Conservation (phyloP, 2,329 filamentous ascomycete species). For the Cadophora gregata region DNA sequence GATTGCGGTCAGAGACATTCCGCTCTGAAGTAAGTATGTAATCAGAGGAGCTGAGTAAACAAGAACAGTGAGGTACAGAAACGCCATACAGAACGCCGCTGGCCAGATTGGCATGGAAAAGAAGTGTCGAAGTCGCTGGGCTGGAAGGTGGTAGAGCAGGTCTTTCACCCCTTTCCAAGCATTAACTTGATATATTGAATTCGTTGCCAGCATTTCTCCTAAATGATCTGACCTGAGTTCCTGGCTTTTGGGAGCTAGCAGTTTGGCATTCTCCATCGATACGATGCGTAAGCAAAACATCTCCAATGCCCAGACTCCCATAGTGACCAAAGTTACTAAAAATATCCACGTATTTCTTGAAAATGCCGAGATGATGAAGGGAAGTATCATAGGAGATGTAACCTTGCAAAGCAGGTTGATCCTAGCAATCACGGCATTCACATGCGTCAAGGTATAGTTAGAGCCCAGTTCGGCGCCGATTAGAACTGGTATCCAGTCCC, state of each 20-base stretch:
- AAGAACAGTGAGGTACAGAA: constrained; percentile 55
- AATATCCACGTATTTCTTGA: constrained; percentile 48
- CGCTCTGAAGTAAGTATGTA: constrained; percentile 56
- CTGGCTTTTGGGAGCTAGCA: constrained; percentile 38
- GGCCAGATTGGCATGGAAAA: constrained; percentile 46
- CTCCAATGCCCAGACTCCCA: constrained; percentile 46
- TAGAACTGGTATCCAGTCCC: constrained; percentile 49
- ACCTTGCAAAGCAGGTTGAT: constrained; percentile 62
- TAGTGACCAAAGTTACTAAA: constrained; percentile 53
- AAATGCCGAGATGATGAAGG: constrained; percentile 54
- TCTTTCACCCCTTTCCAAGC: too few species aligned
- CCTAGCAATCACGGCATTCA: constrained; percentile 59
- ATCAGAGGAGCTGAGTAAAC: constrained; percentile 59
- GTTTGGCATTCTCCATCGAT: constrained; percentile 41
- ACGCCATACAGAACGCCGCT: constrained; percentile 54
- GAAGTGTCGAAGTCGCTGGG: constrained; percentile 43
- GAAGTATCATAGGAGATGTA: constrained; percentile 51
- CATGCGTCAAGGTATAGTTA: constrained; percentile 42
- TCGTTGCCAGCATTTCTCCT: constrained; percentile 4
- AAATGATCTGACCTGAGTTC: not conserved
- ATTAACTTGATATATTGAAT: not conserved
- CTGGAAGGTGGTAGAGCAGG: constrained; percentile 36
- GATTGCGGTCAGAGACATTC: constrained; percentile 53
- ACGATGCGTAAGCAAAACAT: constrained; percentile 45
- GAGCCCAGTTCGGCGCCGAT: constrained; percentile 36